Evolutionary conservation across 129 eudicot genomes (phyloP).

Genomic region (Flaveria brownii): DNA sequence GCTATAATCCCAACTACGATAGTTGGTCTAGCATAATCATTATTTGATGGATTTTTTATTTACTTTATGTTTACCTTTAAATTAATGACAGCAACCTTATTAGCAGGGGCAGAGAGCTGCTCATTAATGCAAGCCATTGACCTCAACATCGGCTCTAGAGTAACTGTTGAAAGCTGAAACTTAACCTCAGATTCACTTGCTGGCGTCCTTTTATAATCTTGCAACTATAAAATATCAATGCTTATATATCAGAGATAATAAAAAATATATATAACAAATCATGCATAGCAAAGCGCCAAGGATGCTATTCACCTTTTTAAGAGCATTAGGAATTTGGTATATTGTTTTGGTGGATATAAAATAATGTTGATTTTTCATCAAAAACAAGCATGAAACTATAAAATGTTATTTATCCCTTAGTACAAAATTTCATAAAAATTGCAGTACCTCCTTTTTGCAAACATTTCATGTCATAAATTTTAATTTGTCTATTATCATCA

Average conservation of each 20-base stretch:
- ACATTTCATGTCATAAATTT: not conserved
- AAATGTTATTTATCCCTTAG: not conserved
- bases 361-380: not conserved
- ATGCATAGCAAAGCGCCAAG: not conserved
- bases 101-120: constrained; percentile 78
- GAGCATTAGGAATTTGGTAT: constrained; percentile 12
- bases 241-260: not conserved
- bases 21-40: constrained; percentile 12
- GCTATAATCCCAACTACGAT: constrained; percentile 17
- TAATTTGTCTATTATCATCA: constrained; percentile 3
- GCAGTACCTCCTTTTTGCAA: not conserved
- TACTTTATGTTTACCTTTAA: constrained; percentile 58
- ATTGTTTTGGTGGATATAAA: constrained; percentile 21
- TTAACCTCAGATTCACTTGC: constrained; percentile 82
- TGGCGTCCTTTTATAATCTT: constrained; percentile 76
- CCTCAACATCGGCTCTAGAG: constrained; percentile 91
- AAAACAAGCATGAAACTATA: not conserved
- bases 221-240: constrained; percentile 56
- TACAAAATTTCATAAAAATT: not conserved
- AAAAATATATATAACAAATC: not conserved
- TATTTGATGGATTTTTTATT: not conserved
- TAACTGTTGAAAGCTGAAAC: constrained; percentile 76
- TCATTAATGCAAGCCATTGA: constrained; percentile 91
- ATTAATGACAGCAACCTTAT: constrained; percentile 82
- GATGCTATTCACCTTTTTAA: constrained; percentile 10